Percentiles rank a stretch among this genome's conserved stretches.
These are phyloP conservation scores for Microbotryomycetes sp. DNA, from an alignment of 1,284 basidiomycete genomes.

Conservation along the genomic window DNA sequence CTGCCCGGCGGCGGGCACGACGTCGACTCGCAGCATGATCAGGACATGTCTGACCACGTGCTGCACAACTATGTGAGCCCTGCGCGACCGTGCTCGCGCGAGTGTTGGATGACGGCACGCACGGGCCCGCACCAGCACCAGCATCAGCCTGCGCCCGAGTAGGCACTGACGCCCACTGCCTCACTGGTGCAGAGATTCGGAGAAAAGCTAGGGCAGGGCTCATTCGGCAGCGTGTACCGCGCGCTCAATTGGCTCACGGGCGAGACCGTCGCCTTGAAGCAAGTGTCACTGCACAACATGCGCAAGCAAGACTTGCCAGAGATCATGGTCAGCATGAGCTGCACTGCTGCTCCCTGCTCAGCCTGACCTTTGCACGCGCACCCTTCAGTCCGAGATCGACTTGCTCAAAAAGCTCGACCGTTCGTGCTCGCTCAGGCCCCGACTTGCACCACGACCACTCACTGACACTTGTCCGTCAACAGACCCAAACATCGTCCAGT, in stretches of 20 bases:
- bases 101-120: not conserved
- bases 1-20: no score
- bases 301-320: constrained; percentile 86
- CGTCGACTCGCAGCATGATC: no score
- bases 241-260: constrained; percentile 78
- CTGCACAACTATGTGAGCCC: constrained; percentile 30
- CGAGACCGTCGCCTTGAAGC: constrained; percentile 39
- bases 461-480: not conserved
- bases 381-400: constrained; percentile 86
- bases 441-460: not conserved
- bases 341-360: no score
- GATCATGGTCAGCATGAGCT: constrained; percentile 72
- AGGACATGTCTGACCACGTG: constrained; percentile 2
- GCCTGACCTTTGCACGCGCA: not conserved
- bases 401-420: constrained; percentile 86
- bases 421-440: constrained; percentile 4
- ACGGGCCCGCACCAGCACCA: not conserved
- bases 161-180: no score
- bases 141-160: no score
- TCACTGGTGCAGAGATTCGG: constrained; percentile 34
- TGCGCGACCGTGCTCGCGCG: not conserved
- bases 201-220: constrained; percentile 33
- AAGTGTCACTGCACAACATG: constrained; percentile 63
- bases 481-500: constrained; percentile 91
- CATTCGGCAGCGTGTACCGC: constrained; percentile 35